A percentile compares a stretch with the other conserved stretches of the same genome.
Conservation (phyloP, 495 filamentous ascomycete genomes). For the Xylaria bambusicola region DNA sequence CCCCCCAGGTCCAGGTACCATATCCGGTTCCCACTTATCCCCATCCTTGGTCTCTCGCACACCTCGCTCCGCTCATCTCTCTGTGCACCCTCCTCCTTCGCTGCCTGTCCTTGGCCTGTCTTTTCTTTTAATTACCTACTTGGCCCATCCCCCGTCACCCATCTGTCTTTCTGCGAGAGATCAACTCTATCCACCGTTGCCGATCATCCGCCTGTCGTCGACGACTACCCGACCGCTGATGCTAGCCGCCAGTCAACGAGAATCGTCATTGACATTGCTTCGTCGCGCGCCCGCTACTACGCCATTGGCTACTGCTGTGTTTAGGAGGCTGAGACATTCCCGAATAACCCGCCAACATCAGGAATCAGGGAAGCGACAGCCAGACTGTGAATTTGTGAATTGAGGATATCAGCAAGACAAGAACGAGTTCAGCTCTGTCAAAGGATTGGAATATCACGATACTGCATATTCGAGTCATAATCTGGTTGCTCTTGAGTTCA, state of each 20-base stretch:
- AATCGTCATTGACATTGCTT: constrained; percentile 15
- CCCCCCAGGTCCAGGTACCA: too few species aligned
- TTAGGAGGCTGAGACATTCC: constrained; percentile 3
- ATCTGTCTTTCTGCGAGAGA: constrained; percentile 21
- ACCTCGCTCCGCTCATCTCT: constrained; percentile 19
- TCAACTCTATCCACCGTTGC: constrained; percentile 10
- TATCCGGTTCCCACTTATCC: constrained; percentile 15
- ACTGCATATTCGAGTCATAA: not conserved
- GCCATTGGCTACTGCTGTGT: constrained; percentile 5
- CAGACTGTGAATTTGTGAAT: not conserved
- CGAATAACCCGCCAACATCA: not conserved
- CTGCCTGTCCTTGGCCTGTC: constrained; percentile 12
- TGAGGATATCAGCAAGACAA: not conserved
- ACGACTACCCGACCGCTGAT: not conserved
- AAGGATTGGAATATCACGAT: not conserved
- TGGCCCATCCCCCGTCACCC: constrained; percentile 18
- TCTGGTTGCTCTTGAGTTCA: not conserved
- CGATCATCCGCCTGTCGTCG: constrained; percentile 9
- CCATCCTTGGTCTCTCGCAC: constrained; percentile 15
- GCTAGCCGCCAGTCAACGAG: constrained; percentile 1
- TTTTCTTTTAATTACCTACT: constrained; percentile 19
- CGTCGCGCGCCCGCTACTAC: constrained; percentile 7
- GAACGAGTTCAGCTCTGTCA: not conserved
- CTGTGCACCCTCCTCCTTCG: constrained; percentile 14
- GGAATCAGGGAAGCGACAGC: not conserved